Evolutionary conservation across 306 rosid genomes (phyloP).

Genomic region (Potentilla sterilis): DNA sequence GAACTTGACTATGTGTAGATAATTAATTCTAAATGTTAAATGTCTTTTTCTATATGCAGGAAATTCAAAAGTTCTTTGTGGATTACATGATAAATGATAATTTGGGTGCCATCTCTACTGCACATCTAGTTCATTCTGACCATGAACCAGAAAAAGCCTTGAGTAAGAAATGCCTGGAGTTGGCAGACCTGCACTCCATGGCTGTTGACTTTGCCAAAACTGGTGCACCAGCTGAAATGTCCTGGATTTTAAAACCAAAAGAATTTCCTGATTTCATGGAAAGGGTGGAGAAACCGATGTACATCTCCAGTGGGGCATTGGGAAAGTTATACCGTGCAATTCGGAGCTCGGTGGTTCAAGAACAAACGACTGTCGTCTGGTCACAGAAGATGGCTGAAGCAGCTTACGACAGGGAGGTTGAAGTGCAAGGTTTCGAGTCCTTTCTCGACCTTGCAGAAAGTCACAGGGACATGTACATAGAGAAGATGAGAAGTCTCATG

Average conservation of each 20-base stretch:
- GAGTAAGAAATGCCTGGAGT: constrained; percentile 67
- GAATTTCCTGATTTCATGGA: constrained; percentile 91
- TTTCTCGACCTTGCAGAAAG: constrained; percentile 51
- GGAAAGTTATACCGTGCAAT: constrained; percentile 72
- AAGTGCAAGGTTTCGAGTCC: constrained; percentile 60
- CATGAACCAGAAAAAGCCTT: constrained; percentile 65
- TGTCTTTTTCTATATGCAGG: constrained; percentile 44
- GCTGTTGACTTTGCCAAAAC: constrained; percentile 98
- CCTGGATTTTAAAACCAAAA: constrained; percentile 62
- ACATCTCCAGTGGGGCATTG: constrained; percentile 57
- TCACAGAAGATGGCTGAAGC: constrained; percentile 48
- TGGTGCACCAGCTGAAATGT: constrained; percentile 96
- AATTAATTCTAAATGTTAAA: not conserved
- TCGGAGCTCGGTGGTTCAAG: constrained; percentile 33
- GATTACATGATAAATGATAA: constrained; percentile 92
- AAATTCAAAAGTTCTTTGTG: constrained; percentile 83
- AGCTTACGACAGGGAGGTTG: constrained; percentile 59
- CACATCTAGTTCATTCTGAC: constrained; percentile 89
- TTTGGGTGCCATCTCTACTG: constrained; percentile 91
- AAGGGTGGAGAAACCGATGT: constrained; percentile 73
- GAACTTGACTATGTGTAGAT: not conserved
- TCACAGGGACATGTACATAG: constrained; percentile 57
- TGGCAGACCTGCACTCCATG: constrained; percentile 86
- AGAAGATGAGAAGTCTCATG: constrained; percentile 61
- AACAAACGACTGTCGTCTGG: constrained; percentile 38